Base-by-base conservation (phyloP, 768 basidiomycete species). In the Piloderma croceum region DNA sequence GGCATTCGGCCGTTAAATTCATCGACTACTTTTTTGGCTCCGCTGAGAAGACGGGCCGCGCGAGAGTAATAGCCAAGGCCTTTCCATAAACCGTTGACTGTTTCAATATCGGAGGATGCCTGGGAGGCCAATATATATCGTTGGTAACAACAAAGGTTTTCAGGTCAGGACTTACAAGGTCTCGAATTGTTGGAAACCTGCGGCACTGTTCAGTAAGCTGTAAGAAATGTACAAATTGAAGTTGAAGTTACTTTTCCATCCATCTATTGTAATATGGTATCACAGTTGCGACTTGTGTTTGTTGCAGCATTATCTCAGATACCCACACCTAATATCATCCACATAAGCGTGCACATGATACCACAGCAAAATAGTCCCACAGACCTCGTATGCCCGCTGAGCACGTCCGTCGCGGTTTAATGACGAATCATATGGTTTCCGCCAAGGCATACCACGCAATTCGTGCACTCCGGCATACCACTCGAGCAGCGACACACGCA, bases 281-380 rank as follows among this genome's bases (percentile, higher is more conserved):
- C n/a, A 94, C 91, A 2, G 90, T 91, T 4, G 64, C 73, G 24
- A 96, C 92, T 59, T 94, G 91, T 0, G 93, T 97, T 62, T 98
- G 93, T 60, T 98, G 93, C 2, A 93, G 71, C 93, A 96, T 96
- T 42, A 96, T 82, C 64, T 97, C 90, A 11, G 83, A 88, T 18
- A 91, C 72, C 86, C 88, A 90, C 19, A 90, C 85, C 87, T 87
- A 49, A 12, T 21, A 36, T 23, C 17, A 43, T 29, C 21, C 23
- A 31, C 31, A 33, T 27, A 22, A 34, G 24, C 2, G 9, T 13
- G 15, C 36, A 23, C 33, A 24, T 21, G 4, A 15, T 18, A 31
- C 12, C 21, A 24, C 39, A 41, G 6, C 7, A 32, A 12, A 44
- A 21, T 9, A 37, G 10, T 31, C 13, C 15, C 13, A 42, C 70